Percentiles rank a stretch among this genome's conserved stretches.
These are phyloP conservation scores for Narthecium ossifragum DNA, from an alignment of 106 monocot species.

Conservation along the genomic window DNA sequence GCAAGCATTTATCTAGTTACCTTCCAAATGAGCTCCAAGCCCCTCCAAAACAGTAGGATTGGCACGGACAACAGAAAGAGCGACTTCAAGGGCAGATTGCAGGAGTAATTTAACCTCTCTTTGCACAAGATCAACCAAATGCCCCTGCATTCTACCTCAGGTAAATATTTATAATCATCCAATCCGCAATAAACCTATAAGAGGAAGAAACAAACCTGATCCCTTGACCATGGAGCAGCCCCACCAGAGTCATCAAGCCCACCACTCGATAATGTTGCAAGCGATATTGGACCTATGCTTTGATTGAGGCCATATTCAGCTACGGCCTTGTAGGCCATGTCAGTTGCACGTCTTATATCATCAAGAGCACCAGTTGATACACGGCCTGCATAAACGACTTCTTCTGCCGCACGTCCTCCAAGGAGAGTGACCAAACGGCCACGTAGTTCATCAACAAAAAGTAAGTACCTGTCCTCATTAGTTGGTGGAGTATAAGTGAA, in stretches of 20 bases:
- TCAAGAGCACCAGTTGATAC: conserved; percentile 99
- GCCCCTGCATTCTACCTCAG: conserved; percentile 66
- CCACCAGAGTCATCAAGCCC: conserved; percentile 95
- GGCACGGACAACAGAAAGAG: conserved; percentile 77
- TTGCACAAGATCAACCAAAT: conserved; percentile 86
- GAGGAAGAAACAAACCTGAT: conserved; percentile 58
- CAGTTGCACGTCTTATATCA: conserved; percentile 93
- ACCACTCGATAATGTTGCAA: conserved; percentile 77
- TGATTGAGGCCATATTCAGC: conserved; percentile 92
- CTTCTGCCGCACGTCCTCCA: conserved; percentile 95
- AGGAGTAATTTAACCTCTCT: conserved; percentile 73
- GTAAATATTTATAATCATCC: no score
- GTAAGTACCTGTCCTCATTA: conserved; percentile 88
- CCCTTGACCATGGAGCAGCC: conserved; percentile 65
- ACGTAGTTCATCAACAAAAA: conserved; percentile 88
- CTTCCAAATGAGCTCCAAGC: conserved; percentile 91
- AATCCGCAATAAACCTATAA: no score
- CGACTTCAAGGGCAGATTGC: conserved; percentile 92
- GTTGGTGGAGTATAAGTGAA: conserved; percentile 95
- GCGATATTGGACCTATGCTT: conserved; percentile 75
- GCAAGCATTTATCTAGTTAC: conserved; percentile 33
- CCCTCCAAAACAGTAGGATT: conserved; percentile 89
- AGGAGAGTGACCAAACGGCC: conserved; percentile 93
- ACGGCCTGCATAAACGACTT: conserved; percentile 84
- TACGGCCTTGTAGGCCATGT: conserved; percentile 98